A percentile compares a stretch with the other conserved stretches of the same genome.
Evolutionary conservation across 768 basidiomycete species (phyloP).

Genomic region (Kwoniella mangroviensis): DNA sequence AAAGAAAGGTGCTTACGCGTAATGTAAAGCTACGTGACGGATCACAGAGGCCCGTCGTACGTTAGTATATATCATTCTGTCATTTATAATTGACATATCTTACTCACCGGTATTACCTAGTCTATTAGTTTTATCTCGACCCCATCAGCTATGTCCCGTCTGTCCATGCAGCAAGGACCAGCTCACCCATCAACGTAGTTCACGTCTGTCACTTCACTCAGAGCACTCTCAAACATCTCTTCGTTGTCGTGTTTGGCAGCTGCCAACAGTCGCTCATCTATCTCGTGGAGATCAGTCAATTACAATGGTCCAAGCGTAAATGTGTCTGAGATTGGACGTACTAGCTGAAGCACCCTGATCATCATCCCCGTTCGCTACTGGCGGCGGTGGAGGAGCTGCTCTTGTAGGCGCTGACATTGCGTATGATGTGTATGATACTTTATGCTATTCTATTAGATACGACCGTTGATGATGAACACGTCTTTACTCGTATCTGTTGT

Average conservation of each 20-base stretch:
- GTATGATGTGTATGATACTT: not conserved
- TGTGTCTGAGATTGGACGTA: conserved; percentile 19
- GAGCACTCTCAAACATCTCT: conserved; percentile 68
- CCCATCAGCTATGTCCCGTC: not conserved
- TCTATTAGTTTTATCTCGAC: conserved; percentile 32
- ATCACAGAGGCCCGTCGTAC: not conserved
- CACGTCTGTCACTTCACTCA: conserved; percentile 66
- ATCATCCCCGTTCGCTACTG: conserved; percentile 32
- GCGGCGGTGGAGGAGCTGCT: conserved; percentile 49
- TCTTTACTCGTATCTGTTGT: not conserved
- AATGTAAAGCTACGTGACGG: conserved; percentile 66
- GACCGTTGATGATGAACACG: not conserved
- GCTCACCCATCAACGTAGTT: conserved; percentile 79
- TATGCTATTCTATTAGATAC: not conserved
- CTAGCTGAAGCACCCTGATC: conserved; percentile 48
- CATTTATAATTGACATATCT: not conserved
- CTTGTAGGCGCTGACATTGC: conserved; percentile 32
- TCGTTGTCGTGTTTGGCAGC: conserved; percentile 77
- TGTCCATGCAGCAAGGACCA: conserved; percentile 22
- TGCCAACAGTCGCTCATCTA: conserved; percentile 74
- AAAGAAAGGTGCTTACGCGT: conserved; percentile 65
- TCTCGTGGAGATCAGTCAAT: not conserved
- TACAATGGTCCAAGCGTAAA: conserved; percentile 1
- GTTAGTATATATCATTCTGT: too few relatives aligned
- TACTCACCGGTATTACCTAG: conserved; percentile 76